These are phyloP conservation scores for Pestalotiopsis sp. DNA, from an alignment of 2,329 filamentous ascomycete species.

Conservation along the genomic window DNA sequence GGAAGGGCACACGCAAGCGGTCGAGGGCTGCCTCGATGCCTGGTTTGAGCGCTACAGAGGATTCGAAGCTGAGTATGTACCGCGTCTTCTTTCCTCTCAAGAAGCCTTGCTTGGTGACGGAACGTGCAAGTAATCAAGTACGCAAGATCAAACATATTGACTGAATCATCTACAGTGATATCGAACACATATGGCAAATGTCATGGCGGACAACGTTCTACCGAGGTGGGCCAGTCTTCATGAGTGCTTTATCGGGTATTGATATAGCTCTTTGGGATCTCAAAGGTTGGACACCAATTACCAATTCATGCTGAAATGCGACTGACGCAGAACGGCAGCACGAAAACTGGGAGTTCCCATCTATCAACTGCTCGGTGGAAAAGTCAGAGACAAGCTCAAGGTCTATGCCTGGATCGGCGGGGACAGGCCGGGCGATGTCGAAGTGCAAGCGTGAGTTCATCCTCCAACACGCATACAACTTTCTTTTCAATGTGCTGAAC, in stretches of 20 bases:
- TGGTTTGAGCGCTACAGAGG: conserved; percentile 63
- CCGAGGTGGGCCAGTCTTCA: conserved; percentile 75
- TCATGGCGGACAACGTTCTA: conserved; percentile 74
- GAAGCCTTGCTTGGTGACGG: too few species aligned
- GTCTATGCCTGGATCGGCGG: conserved; percentile 82
- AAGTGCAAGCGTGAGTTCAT: conserved; percentile 54
- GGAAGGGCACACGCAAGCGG: conserved; percentile 72
- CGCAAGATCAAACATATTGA: too few species aligned
- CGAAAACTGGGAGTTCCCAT: conserved; percentile 61
- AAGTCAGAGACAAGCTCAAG: conserved; percentile 67
- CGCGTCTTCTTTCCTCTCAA: not conserved
- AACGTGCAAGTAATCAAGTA: too few species aligned
- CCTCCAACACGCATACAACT: not conserved
- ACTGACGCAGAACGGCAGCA: conserved; percentile 29
- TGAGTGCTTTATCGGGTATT: conserved; percentile 75
- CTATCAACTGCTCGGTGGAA: conserved; percentile 73
- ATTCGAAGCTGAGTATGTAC: conserved; percentile 67
- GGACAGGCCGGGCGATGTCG: conserved; percentile 68
- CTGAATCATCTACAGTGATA: conserved; percentile 52
- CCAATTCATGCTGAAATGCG: not conserved
- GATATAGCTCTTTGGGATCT: conserved; percentile 82
- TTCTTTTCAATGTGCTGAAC: not conserved
- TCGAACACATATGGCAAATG: conserved; percentile 79
- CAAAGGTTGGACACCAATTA: conserved; percentile 45
- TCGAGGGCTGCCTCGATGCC: conserved; percentile 72